These are phyloP conservation scores for Lichtheimia ramosa DNA, from an alignment of 371 early-diverging fungal genomes.

Conservation along the genomic window DNA sequence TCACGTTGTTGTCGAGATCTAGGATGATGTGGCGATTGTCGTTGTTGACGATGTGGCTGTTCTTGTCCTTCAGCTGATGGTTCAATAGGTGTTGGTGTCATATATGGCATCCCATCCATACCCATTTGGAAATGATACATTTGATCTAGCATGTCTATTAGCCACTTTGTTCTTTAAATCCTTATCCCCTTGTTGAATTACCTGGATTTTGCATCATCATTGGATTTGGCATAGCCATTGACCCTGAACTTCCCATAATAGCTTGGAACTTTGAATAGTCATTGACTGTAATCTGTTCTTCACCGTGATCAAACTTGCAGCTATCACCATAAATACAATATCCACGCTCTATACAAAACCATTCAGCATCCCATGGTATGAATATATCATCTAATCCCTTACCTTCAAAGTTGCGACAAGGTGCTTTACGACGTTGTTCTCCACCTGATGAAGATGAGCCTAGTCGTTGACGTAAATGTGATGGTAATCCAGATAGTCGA, in stretches of 20 bases:
- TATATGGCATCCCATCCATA: background rate
- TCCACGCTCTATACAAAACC: slow-evolving; percentile 53
- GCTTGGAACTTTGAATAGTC: slow-evolving; percentile 19
- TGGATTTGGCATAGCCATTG: slow-evolving; percentile 1
- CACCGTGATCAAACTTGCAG: slow-evolving; percentile 81
- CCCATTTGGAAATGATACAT: slow-evolving; percentile 2
- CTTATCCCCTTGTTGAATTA: background rate
- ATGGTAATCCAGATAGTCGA: background rate
- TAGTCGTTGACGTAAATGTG: slow-evolving; percentile 14
- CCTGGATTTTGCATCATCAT: slow-evolving; percentile 5
- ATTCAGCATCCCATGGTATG: background rate
- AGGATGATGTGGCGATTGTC: background rate
- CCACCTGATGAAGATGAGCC: slow-evolving; percentile 22
- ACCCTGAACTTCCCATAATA: slow-evolving; percentile 1
- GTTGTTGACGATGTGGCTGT: background rate
- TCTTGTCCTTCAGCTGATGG: background rate
- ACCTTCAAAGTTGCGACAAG: slow-evolving; percentile 73
- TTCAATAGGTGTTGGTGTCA: slow-evolving; percentile 1
- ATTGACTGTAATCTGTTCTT: slow-evolving; percentile 73
- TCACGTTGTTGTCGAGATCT: background rate
- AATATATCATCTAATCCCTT: background rate
- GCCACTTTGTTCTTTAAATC: too few relatives aligned
- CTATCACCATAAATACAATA: slow-evolving; percentile 78
- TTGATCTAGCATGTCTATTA: background rate
- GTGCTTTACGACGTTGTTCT: background rate